These are phyloP conservation scores for Pseudocercospora fijiensis DNA, from an alignment of 2,329 filamentous ascomycete species.

Conservation along the genomic window DNA sequence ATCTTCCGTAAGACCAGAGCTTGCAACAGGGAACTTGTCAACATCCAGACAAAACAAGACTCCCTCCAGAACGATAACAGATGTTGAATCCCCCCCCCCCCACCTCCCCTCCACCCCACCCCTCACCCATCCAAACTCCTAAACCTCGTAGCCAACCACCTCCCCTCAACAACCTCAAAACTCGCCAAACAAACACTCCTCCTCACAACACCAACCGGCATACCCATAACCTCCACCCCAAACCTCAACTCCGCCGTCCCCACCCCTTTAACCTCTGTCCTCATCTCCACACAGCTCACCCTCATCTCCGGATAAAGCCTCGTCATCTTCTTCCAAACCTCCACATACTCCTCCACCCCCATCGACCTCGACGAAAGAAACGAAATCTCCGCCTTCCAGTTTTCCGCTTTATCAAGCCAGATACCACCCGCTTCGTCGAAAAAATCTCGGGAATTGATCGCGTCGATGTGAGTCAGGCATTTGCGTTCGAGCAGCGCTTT, in stretches of 20 bases:
- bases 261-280: slow-evolving; percentile 1
- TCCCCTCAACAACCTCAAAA: slow-evolving; percentile 14
- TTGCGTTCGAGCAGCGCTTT: slow-evolving; percentile 13
- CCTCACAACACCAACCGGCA: slow-evolving; percentile 10
- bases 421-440: slow-evolving; percentile 16
- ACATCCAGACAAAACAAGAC: neutral
- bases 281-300: slow-evolving; percentile 9
- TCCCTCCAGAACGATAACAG: too few relatives aligned
- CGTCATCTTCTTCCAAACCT: slow-evolving; percentile 14
- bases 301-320: slow-evolving; percentile 10
- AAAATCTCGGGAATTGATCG: slow-evolving; percentile 12
- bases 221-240: slow-evolving; percentile 13
- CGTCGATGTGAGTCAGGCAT: slow-evolving; percentile 13
- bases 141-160: slow-evolving; percentile 19
- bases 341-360: slow-evolving; percentile 10
- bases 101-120: neutral
- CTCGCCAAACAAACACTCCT: slow-evolving; percentile 9
- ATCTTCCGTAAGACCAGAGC: neutral
- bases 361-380: slow-evolving; percentile 2
- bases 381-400: slow-evolving; percentile 13
- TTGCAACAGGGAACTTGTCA: neutral
- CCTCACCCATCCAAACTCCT: slow-evolving; percentile 9
- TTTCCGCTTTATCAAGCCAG: slow-evolving; percentile 10
- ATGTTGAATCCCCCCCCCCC: neutral
- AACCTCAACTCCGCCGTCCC: neutral